These are phyloP conservation scores for Sporobolomyces pararoseus DNA, from an alignment of 768 basidiomycete species.

Conservation along the genomic window DNA sequence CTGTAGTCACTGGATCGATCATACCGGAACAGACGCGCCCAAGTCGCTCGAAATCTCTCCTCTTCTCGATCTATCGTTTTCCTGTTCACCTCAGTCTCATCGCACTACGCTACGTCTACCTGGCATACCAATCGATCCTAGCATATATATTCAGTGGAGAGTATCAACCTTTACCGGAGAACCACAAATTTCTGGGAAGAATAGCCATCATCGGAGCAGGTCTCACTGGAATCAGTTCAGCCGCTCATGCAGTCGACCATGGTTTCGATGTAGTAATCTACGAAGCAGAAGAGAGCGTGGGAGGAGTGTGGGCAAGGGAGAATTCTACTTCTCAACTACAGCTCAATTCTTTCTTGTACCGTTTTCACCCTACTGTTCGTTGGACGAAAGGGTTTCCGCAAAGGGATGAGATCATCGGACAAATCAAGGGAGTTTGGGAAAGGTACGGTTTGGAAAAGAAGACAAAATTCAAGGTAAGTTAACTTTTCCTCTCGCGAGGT, in stretches of 20 bases:
- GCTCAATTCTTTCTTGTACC: slow-evolving; percentile 53
- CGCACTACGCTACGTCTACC: slow-evolving; percentile 44
- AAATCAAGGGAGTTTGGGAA: slow-evolving; percentile 54
- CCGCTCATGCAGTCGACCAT: slow-evolving; percentile 55
- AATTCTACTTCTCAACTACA: slow-evolving; percentile 57
- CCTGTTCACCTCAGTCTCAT: neutral
- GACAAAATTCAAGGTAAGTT: slow-evolving; percentile 54
- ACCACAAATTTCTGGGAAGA: slow-evolving; percentile 51
- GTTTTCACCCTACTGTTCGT: slow-evolving; percentile 55
- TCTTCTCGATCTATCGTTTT: neutral
- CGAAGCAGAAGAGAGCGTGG: slow-evolving; percentile 50
- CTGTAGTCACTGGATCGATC: neutral
- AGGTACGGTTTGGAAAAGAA: slow-evolving; percentile 56
- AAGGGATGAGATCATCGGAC: slow-evolving; percentile 57
- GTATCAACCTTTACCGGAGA: neutral
- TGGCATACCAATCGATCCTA: slow-evolving; percentile 51
- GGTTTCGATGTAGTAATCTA: slow-evolving; percentile 59
- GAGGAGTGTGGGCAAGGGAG: slow-evolving; percentile 58
- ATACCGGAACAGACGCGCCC: neutral
- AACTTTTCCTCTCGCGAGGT: too few species aligned
- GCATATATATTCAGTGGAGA: slow-evolving; percentile 50
- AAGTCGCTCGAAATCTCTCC: too few species aligned
- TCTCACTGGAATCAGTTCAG: slow-evolving; percentile 52
- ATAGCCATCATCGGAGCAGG: slow-evolving; percentile 58
- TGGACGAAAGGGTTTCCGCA: slow-evolving; percentile 56